Evolutionary conservation across 2,329 filamentous ascomycete species (phyloP).

Genomic region (Fusarium temperatum): DNA sequence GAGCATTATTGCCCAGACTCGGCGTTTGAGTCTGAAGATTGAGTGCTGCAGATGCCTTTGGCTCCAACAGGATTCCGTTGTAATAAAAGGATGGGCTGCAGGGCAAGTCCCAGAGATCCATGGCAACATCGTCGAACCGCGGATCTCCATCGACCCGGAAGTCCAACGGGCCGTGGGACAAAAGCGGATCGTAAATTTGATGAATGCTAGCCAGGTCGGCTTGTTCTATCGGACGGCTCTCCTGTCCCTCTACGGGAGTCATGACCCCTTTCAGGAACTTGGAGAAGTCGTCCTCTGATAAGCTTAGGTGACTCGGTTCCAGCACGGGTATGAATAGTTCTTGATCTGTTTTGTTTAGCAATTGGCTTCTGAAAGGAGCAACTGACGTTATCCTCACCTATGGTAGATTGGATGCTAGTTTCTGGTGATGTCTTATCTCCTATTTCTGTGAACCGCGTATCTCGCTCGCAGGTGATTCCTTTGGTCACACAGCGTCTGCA

Average conservation of each 20-base stretch:
- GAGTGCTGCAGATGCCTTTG: background rate
- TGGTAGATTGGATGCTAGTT: background rate
- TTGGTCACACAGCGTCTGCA: background rate
- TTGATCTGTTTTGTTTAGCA: background rate
- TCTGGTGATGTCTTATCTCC: background rate
- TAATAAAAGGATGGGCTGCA: background rate
- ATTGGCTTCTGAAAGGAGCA: too few species aligned
- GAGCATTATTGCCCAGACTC: background rate
- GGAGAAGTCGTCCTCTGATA: background rate
- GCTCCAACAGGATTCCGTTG: background rate
- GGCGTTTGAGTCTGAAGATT: too few species aligned
- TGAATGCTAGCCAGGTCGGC: background rate
- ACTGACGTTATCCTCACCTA: background rate
- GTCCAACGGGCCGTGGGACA: background rate
- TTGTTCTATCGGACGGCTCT: background rate
- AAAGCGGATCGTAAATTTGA: background rate
- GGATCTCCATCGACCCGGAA: background rate
- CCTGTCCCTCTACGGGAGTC: background rate
- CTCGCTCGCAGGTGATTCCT: background rate
- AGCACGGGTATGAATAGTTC: background rate
- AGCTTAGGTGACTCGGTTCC: background rate
- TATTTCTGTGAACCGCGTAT: background rate
- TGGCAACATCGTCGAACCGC: background rate
- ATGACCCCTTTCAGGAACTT: background rate
- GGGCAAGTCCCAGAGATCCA: background rate